These are phyloP conservation scores for Trichoderma parareesei DNA, from an alignment of 495 filamentous ascomycete genomes.

Conservation along the genomic window DNA sequence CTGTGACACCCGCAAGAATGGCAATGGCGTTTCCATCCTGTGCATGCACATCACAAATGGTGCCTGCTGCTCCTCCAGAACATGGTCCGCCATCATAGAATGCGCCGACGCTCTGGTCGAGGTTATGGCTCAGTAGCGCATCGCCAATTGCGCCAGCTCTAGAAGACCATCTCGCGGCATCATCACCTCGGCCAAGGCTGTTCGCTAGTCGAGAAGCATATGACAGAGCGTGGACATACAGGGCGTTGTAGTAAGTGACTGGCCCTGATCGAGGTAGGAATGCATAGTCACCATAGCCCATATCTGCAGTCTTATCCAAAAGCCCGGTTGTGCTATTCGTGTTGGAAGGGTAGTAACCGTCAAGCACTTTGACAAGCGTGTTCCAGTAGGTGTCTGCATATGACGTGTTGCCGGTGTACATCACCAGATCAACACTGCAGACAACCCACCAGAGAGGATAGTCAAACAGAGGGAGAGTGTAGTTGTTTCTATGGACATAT, in stretches of 20 bases:
- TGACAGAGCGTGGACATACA: conserved; percentile 37
- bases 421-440: conserved; percentile 33
- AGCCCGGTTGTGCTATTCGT: conserved; percentile 26
- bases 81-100: conserved; percentile 28
- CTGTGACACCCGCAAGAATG: conserved; percentile 30
- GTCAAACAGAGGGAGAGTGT: conserved; percentile 36
- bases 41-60: conserved; percentile 29
- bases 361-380: conserved; percentile 29
- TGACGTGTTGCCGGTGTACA: conserved; percentile 35
- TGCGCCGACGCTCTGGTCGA: conserved; percentile 29
- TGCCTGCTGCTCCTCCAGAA: conserved; percentile 4
- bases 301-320: conserved; percentile 25
- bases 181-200: conserved; percentile 19
- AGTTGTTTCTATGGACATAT: conserved; percentile 25
- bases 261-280: conserved; percentile 37
- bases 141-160: conserved; percentile 25
- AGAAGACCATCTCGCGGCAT: conserved; percentile 28
- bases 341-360: conserved; percentile 30
- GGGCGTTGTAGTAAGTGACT: conserved; percentile 41
- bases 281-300: conserved; percentile 40
- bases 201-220: conserved; percentile 33
- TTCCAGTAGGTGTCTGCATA: conserved; percentile 26
- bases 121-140: conserved; percentile 25
- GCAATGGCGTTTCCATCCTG: conserved; percentile 41
- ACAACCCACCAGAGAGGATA: conserved; percentile 43